Evolutionary conservation across 495 filamentous ascomycete genomes (phyloP).

Genomic region (Hypomontagnella submonticulosa): DNA sequence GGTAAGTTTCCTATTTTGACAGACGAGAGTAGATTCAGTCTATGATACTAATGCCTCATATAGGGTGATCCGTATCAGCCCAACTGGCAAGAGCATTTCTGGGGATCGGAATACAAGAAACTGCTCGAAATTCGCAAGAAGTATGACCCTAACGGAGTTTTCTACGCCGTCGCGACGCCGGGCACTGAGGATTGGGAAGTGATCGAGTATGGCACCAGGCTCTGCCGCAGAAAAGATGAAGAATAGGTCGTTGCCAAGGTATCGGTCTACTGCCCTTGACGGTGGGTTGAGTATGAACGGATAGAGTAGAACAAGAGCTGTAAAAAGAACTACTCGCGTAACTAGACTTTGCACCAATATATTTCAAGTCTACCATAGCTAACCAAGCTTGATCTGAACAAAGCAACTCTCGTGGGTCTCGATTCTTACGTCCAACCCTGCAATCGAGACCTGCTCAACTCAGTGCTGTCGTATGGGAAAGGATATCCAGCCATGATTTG

Average conservation of each 20-base stretch:
- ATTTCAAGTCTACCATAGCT: too few species aligned
- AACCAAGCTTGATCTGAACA: too few species aligned
- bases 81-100: constrained; percentile 66
- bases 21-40: background rate
- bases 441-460: too few species aligned
- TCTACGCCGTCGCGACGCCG: constrained; percentile 58
- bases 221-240: constrained; percentile 51
- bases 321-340: too few species aligned
- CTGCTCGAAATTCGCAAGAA: constrained; percentile 63
- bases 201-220: constrained; percentile 56
- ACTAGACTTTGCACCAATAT: too few species aligned
- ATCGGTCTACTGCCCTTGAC: background rate
- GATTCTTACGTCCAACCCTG: too few species aligned
- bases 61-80: constrained; percentile 65
- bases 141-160: constrained; percentile 67
- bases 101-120: constrained; percentile 60
- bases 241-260: background rate
- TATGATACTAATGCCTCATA: constrained; percentile 4
- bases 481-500: too few species aligned
- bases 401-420: too few species aligned
- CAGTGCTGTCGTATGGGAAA: too few species aligned
- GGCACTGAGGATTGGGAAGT: constrained; percentile 59
- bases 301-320: background rate
- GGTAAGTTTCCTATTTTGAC: constrained; percentile 38
- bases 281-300: background rate